These are phyloP conservation scores for Fusarium subglutinans DNA, from an alignment of 2,329 filamentous ascomycete species.

Conservation along the genomic window DNA sequence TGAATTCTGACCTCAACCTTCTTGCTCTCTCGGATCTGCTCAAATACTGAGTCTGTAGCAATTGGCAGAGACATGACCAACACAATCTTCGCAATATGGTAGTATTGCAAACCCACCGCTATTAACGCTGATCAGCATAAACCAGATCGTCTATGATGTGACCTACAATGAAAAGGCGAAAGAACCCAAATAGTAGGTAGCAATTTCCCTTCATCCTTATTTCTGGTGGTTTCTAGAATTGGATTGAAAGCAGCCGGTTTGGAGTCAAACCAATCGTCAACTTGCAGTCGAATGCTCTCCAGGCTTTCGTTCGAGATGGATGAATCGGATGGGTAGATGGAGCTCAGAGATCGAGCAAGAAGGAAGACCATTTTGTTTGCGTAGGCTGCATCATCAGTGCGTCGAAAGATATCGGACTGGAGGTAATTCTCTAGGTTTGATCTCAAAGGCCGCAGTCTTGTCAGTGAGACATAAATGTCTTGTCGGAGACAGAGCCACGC, in stretches of 20 bases:
- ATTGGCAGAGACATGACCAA: neutral
- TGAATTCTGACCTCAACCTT: neutral
- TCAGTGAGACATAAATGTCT: neutral
- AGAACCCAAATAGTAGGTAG: neutral
- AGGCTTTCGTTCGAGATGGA: neutral
- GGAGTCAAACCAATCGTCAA: neutral
- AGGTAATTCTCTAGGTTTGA: neutral
- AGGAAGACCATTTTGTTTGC: neutral
- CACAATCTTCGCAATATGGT: neutral
- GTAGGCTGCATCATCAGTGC: neutral
- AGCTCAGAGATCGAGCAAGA: neutral
- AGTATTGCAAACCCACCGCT: neutral
- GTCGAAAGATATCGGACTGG: neutral
- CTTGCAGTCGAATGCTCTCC: neutral
- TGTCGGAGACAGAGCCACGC: neutral
- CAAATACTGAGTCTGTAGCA: neutral
- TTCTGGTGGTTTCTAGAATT: neutral
- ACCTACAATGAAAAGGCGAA: neutral
- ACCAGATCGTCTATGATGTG: fast-evolving
- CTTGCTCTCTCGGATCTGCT: neutral
- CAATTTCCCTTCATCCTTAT: neutral
- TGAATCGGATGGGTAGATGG: neutral
- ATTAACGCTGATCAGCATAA: neutral
- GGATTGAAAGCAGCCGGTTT: neutral
- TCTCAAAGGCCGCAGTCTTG: neutral